phyloP scores from a whole-genome alignment of 2,329 filamentous ascomycete species.

The Penicillium sp. region DNA sequence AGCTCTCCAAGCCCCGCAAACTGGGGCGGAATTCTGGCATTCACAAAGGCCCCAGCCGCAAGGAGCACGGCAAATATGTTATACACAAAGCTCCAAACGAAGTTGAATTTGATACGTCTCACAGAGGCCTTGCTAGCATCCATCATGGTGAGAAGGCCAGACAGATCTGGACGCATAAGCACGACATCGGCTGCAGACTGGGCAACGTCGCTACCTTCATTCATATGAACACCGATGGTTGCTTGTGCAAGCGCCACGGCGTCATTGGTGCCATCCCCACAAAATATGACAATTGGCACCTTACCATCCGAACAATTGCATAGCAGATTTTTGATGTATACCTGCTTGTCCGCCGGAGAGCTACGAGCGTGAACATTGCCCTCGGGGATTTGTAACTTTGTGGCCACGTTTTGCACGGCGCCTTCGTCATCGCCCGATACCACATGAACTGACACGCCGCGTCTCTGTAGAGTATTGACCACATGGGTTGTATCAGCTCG shows the following conservation, averaged over 20 bases:
- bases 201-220: neutral
- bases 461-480: conserved; percentile 51
- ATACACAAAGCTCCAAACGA: neutral
- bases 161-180: neutral
- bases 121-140: neutral
- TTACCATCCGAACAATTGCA: neutral
- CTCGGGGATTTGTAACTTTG: neutral
- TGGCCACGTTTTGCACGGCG: neutral
- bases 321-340: neutral
- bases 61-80: neutral
- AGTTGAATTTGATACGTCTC: neutral
- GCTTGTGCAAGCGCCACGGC: neutral
- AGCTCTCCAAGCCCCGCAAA: neutral
- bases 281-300: neutral
- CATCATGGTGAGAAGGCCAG: neutral
- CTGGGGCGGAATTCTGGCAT: neutral
- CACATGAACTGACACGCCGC: conserved; percentile 46
- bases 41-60: neutral
- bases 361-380: neutral
- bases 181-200: neutral
- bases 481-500: conserved; percentile 54
- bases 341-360: neutral
- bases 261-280: neutral
- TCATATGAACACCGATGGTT: neutral
- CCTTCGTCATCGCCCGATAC: neutral